Evolutionary conservation across 345 rosid genomes (phyloP), one percentile per base, ranked within the genome.

Genomic region (Populus simonii): DNA sequence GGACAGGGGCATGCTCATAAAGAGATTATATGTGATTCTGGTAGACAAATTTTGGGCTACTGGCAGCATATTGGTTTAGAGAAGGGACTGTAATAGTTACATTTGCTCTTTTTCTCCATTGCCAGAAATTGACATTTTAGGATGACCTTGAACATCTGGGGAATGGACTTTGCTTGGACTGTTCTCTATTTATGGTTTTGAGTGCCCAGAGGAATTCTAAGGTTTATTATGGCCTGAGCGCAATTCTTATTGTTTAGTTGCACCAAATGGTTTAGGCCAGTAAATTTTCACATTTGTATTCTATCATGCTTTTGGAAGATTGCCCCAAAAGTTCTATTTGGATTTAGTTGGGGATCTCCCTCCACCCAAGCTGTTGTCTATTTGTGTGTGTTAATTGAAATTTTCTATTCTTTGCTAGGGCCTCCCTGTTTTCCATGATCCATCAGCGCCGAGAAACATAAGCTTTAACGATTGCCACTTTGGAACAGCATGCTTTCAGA

Each of bases 391-490:
- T 61, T 59, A 78, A 70, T 8, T 74, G 55, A 62, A 53, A 73
- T 39, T 59, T 71, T 75, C 62, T 79, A 65, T 71, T 78, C 82
- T 66, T 53, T 68, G 38, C 62, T 53, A 92, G 98, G 99, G 97
- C 76, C 84, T 96, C 27, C 94, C 99, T 41, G 98, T 92, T 80
- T 92, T 96, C 87, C 23, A 53, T 75, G 94, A 93, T 89, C 88
- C 91, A 76, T 88, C 90, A 67, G 90, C 90, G 4, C 94, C 94
- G 11, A 84, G 83, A 74, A 91, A 91, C 75, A 89, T 92, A 33
- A 96, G 99, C 89, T 92, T 91, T 72, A 81, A 96, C 73, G 94
- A 92, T 68, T 93, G 99, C 79, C 96, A 96, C 83, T 96, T 91
- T 61, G 99, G 99, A 76, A 93, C 97, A 63, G 76, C 89, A 78